These are phyloP conservation scores for Annulohypoxylon nitens DNA, from an alignment of 495 filamentous ascomycete genomes.

Conservation along the genomic window DNA sequence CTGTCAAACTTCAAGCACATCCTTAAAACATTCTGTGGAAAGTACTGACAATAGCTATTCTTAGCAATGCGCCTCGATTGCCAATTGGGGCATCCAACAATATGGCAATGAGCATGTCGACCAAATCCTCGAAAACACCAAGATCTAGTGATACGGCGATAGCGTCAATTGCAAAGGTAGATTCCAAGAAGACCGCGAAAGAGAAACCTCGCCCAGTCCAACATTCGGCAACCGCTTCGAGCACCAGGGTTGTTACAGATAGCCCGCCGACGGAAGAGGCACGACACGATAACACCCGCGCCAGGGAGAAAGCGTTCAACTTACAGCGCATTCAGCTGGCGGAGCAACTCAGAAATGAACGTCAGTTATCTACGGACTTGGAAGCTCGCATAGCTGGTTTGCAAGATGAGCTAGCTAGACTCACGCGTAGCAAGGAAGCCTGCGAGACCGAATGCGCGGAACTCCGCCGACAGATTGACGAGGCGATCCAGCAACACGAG, in stretches of 20 bases:
- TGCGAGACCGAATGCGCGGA: slow-evolving; percentile 15
- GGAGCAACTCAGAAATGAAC: slow-evolving; percentile 24
- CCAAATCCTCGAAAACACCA: not conserved
- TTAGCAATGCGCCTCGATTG: not conserved
- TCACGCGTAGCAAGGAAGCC: slow-evolving; percentile 16
- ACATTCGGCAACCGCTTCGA: not conserved
- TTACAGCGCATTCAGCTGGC: slow-evolving; percentile 29
- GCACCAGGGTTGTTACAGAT: not conserved
- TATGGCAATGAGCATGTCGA: slow-evolving; percentile 30
- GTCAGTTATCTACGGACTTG: slow-evolving; percentile 5
- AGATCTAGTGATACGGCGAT: not conserved
- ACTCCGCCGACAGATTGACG: slow-evolving; percentile 12
- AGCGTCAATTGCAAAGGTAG: not conserved
- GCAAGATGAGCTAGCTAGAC: slow-evolving; percentile 16
- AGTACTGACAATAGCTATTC: not conserved
- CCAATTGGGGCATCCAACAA: slow-evolving; percentile 19
- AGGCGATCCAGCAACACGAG: slow-evolving; percentile 3
- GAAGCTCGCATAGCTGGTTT: slow-evolving; percentile 17
- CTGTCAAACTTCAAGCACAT: not conserved
- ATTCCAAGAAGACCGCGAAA: not conserved
- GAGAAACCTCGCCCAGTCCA: not conserved
- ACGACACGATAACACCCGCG: not conserved
- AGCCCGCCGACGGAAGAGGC: not conserved
- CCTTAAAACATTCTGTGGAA: not conserved
- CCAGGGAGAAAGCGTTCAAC: slow-evolving; percentile 1